A percentile compares a stretch with the other conserved stretches of the same genome.
phyloP scores from a whole-genome alignment of 1,284 basidiomycete species.

The Sphaerobolus stellatus region DNA sequence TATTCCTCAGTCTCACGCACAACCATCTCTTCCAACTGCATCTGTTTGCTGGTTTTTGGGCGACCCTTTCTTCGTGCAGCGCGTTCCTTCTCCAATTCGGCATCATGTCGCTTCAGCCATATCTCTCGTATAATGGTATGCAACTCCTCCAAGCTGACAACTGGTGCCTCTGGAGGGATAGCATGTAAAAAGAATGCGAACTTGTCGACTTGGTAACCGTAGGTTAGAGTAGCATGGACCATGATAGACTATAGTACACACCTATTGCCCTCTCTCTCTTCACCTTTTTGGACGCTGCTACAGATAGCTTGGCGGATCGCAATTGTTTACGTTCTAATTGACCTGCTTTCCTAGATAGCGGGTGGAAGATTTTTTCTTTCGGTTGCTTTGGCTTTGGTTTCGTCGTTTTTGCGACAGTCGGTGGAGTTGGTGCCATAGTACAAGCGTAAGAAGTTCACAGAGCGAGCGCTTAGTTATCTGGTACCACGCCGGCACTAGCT shows the following conservation, averaged over 20 bases:
- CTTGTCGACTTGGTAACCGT: conserved; percentile 55
- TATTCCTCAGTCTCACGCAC: conserved; percentile 71
- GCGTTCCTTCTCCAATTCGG: conserved; percentile 63
- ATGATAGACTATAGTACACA: conserved; percentile 26
- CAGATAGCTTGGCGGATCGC: conserved; percentile 68
- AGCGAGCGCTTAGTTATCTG: too few species aligned
- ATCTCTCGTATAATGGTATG: conserved; percentile 66
- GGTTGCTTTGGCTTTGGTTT: conserved; percentile 13
- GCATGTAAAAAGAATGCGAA: conserved; percentile 80
- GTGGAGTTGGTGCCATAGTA: conserved; percentile 6
- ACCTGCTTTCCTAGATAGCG: conserved; percentile 77
- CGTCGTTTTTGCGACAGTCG: neutral
- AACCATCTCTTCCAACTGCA: conserved; percentile 72
- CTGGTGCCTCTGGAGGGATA: conserved; percentile 57
- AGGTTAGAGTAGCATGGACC: neutral
- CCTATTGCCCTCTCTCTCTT: conserved; percentile 59
- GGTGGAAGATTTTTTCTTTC: conserved; percentile 79
- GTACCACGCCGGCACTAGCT: conserved; percentile 9
- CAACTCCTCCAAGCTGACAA: conserved; percentile 65
- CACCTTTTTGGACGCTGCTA: conserved; percentile 52
- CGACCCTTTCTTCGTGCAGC: conserved; percentile 70
- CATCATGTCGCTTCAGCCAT: conserved; percentile 76
- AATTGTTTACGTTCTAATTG: conserved; percentile 74
- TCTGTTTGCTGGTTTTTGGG: conserved; percentile 71
- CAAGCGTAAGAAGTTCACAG: neutral